Base-by-base conservation (phyloP, 495 filamentous ascomycete genomes). In the Aspergillus sclerotiicarbonarius region DNA sequence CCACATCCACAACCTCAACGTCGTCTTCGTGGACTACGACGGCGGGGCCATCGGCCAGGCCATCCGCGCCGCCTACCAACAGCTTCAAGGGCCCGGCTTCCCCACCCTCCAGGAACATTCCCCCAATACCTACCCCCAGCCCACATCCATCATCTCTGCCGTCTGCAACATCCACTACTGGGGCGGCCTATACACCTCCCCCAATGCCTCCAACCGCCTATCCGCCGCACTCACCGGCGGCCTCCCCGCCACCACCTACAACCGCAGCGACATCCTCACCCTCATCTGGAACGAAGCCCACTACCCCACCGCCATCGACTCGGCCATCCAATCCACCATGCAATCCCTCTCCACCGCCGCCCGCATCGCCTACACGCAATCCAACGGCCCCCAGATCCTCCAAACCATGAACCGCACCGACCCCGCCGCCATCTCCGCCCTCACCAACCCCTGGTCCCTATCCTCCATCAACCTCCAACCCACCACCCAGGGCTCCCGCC, bases 21-120 rank as follows among this genome's bases (percentile, higher is more conserved):
- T 84, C 13, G 59, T 77, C 12, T 77, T 74, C 32, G 77, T 84
- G 16, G 80, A 84, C 60, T 83, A 82, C 54, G 80, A 81, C 58
- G 74, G 70, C 15, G 76, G 79, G 4, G 62, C 70, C 0, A 66
- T 84, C 32, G 79, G 79, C 1, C 25, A 63, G 4, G 66, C 80
- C 0, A 61, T 82, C 8, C 67, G 72, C 15, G 56, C 47, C 4
- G 78, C 78, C 0, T 82, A 82, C 57, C 49, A 67, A 9, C 51
- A 66, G 7, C 60, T 84, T 10, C 57, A 74, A 50, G 65, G 66
- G 0, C 39, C 62, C 0, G 53, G 39, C 3, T 82, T 82, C 44
- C 76, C 77, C 8, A 70, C 74, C 8, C 29, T 83, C 0, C 59
- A 68, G 16, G 72, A 78, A 49, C 55, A 51, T 18, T 30, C 73